These are phyloP conservation scores for Bolboschoenoplectus hybrid DNA, from an alignment of 202 grass and related monocot genomes.

Conservation along the genomic window DNA sequence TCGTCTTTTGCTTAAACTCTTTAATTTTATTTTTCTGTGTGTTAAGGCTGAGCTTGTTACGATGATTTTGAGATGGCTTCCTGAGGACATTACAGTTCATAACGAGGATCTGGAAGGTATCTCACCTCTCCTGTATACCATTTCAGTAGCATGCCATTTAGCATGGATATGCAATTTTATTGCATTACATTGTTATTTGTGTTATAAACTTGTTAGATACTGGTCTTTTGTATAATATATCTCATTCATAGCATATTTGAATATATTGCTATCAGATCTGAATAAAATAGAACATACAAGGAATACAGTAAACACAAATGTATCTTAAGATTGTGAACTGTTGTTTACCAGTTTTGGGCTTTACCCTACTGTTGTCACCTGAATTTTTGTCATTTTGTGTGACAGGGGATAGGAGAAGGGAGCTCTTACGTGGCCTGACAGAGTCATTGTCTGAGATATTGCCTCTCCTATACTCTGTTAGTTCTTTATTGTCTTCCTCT, in stretches of 20 bases:
- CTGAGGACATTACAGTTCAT: slow-evolving; percentile 98
- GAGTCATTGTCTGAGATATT: slow-evolving; percentile 85
- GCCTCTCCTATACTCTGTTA: slow-evolving; percentile 86
- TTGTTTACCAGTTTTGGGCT: not conserved
- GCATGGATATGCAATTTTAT: slow-evolving; percentile 14
- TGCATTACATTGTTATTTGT: not conserved
- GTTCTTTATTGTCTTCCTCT: slow-evolving; percentile 38
- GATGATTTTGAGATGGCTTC: slow-evolving; percentile 98
- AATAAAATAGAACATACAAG: not conserved
- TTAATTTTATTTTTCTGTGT: slow-evolving; percentile 35
- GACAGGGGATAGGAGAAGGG: slow-evolving; percentile 86
- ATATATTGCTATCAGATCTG: not conserved
- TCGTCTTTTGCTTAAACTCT: not conserved
- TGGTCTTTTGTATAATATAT: not conserved
- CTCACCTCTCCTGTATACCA: not conserved
- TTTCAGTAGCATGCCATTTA: not conserved
- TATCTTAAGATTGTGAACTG: not conserved
- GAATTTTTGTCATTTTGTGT: slow-evolving; percentile 26
- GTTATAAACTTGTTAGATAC: not conserved
- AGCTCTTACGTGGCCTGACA: slow-evolving; percentile 86
- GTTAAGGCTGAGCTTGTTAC: slow-evolving; percentile 90
- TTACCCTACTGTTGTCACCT: slow-evolving; percentile 35
- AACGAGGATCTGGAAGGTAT: slow-evolving; percentile 97
- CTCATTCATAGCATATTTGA: not conserved
- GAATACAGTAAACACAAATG: not conserved